phyloP scores from a whole-genome alignment of 202 grass and related monocot species.

The Setaria italica region DNA sequence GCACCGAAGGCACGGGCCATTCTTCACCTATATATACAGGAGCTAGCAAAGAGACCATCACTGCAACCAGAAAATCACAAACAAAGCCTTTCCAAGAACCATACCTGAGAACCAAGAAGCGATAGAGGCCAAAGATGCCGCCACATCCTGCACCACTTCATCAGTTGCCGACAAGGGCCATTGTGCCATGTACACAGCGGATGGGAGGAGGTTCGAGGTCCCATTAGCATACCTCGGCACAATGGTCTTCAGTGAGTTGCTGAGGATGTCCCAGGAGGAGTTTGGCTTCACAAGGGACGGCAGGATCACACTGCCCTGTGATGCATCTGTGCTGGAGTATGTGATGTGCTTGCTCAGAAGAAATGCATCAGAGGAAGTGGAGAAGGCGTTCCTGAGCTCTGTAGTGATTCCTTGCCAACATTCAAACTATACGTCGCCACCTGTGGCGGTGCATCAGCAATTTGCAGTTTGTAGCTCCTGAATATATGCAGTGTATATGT shows the following conservation, averaged over 20 bases:
- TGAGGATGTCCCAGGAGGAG: constrained; percentile 60
- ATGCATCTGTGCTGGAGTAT: constrained; percentile 52
- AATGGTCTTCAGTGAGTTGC: constrained; percentile 51
- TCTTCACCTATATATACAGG: constrained; percentile 52
- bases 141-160: not conserved
- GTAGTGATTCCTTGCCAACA: constrained; percentile 25
- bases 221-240: constrained; percentile 62
- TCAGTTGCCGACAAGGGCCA: constrained; percentile 57
- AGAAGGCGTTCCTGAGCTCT: constrained; percentile 43
- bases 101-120: constrained; percentile 20
- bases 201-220: constrained; percentile 53
- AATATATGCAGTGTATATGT: not conserved
- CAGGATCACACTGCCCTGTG: constrained; percentile 54
- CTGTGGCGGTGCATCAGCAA: constrained; percentile 8
- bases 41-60: constrained; percentile 10
- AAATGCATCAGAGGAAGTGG: constrained; percentile 46
- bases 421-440: not conserved
- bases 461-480: constrained; percentile 30
- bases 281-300: constrained; percentile 49
- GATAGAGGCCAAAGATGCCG: not conserved
- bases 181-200: constrained; percentile 48
- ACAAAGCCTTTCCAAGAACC: constrained; percentile 2
- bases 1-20: not conserved
- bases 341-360: constrained; percentile 44
- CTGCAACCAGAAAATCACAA: constrained; percentile 39